A percentile compares a stretch with the other conserved stretches of the same genome.
Conservation (phyloP, 1,284 basidiomycete genomes). For the Apiotrichum akiyoshidainum region DNA sequence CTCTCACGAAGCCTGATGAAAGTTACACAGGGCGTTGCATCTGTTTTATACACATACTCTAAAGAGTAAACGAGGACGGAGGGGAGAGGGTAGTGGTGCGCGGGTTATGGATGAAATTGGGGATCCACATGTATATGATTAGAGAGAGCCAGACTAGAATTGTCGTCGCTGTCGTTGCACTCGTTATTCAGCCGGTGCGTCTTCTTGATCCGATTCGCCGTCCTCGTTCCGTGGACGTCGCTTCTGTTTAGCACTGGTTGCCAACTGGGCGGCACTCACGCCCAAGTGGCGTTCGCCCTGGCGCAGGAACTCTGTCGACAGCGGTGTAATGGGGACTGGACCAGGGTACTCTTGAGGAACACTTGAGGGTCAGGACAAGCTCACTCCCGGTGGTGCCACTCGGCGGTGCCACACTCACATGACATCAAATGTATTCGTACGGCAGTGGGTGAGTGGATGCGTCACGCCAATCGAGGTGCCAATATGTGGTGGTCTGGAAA, state of each 20-base stretch:
- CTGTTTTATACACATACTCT: too few relatives aligned
- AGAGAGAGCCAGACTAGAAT: too few relatives aligned
- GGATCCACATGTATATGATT: too few relatives aligned
- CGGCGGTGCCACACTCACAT: slow-evolving; percentile 13
- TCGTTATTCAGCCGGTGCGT: background rate
- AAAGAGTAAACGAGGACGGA: too few relatives aligned
- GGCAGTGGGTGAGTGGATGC: slow-evolving; percentile 18
- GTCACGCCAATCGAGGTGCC: slow-evolving; percentile 24
- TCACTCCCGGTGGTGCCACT: background rate
- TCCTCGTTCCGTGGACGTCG: slow-evolving; percentile 23
- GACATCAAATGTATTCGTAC: slow-evolving; percentile 17
- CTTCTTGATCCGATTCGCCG: slow-evolving; percentile 17
- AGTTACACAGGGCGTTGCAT: too few relatives aligned
- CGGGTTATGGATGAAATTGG: too few relatives aligned
- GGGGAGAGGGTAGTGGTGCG: too few relatives aligned
- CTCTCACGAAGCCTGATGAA: too few relatives aligned
- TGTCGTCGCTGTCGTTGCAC: too few relatives aligned
- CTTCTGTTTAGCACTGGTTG: slow-evolving; percentile 11
- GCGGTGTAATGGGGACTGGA: slow-evolving; percentile 19
- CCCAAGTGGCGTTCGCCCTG: slow-evolving; percentile 24
- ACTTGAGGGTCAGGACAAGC: slow-evolving; percentile 1
- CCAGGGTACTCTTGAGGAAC: slow-evolving; percentile 22
- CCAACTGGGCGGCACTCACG: slow-evolving; percentile 11
- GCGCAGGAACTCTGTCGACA: slow-evolving; percentile 22
- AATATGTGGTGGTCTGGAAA: slow-evolving; percentile 20